Conservation (phyloP, 305 asterid species). For the Fraxinus ornus region DNA sequence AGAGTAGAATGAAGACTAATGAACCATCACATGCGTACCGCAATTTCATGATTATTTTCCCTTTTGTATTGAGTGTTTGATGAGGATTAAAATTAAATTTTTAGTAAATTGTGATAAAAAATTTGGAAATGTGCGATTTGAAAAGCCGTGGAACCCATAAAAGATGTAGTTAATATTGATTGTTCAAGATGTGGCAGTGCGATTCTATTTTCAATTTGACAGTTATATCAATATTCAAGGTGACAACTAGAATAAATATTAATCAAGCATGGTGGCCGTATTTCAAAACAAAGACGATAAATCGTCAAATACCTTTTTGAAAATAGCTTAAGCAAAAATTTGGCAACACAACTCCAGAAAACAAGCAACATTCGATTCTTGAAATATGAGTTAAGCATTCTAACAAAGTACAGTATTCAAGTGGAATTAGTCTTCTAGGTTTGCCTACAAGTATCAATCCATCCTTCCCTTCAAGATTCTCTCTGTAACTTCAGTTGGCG, state of each 20-base stretch:
- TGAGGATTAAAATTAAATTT: no score
- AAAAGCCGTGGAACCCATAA: no score
- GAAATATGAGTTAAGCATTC: slow-evolving; percentile 19
- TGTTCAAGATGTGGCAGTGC: no score
- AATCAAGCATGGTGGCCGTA: background rate
- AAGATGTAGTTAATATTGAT: no score
- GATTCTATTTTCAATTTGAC: no score
- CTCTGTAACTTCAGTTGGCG: slow-evolving; percentile 93
- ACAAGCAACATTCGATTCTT: slow-evolving; percentile 7
- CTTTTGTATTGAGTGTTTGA: background rate
- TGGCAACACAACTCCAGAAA: background rate
- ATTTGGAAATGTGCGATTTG: no score
- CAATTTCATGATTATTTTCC: background rate
- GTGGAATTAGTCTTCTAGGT: slow-evolving; percentile 12
- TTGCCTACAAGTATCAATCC: slow-evolving; percentile 43
- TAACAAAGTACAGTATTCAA: background rate
- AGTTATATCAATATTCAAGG: background rate
- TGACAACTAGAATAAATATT: background rate
- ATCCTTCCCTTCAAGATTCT: slow-evolving; percentile 91
- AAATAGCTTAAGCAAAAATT: background rate
- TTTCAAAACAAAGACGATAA: background rate
- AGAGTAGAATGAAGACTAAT: background rate
- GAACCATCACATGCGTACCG: background rate
- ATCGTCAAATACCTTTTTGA: background rate
- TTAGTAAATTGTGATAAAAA: no score